Conservation (phyloP, 495 filamentous ascomycete species). For the Amorphotheca resinae region DNA sequence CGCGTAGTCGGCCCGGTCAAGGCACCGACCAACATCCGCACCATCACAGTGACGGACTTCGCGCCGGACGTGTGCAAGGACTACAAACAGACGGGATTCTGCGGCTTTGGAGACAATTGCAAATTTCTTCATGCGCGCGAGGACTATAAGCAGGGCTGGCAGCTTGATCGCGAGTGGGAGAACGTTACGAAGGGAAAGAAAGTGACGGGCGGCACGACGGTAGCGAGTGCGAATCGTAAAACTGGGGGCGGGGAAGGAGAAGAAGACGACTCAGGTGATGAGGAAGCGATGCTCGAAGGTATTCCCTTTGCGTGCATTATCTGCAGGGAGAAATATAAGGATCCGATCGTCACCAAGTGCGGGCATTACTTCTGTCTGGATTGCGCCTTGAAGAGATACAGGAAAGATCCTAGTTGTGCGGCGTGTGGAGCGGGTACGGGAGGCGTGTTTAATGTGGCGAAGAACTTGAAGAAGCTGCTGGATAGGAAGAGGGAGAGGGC, state of each 20-base stretch:
- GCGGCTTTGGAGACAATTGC: constrained; percentile 67
- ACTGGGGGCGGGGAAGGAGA: constrained; percentile 4
- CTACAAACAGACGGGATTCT: constrained; percentile 80
- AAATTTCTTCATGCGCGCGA: constrained; percentile 81
- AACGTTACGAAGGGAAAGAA: constrained; percentile 64
- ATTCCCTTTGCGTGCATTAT: constrained; percentile 97
- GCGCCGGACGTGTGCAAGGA: constrained; percentile 95
- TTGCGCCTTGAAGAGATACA: constrained; percentile 76
- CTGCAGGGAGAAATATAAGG: constrained; percentile 68
- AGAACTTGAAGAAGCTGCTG: constrained; percentile 65
- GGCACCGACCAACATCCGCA: constrained; percentile 80
- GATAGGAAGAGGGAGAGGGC: constrained; percentile 71
- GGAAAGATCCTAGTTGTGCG: constrained; percentile 66
- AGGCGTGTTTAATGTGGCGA: constrained; percentile 84
- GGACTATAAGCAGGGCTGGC: constrained; percentile 89
- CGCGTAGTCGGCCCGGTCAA: constrained; percentile 75
- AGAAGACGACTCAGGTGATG: constrained; percentile 49
- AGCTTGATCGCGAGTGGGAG: constrained; percentile 91
- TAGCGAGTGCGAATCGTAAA: constrained; percentile 45
- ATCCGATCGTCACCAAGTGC: constrained; percentile 79
- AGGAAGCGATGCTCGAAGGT: constrained; percentile 66
- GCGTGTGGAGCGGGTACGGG: constrained; percentile 74
- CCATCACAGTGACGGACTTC: constrained; percentile 81
- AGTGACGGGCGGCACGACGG: constrained; percentile 45
- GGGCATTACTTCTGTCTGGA: constrained; percentile 91